Evolutionary conservation across 2,329 filamentous ascomycete genomes (phyloP), one percentile per base, ranked within the genome.

Genomic region (Alternaria postmessia): DNA sequence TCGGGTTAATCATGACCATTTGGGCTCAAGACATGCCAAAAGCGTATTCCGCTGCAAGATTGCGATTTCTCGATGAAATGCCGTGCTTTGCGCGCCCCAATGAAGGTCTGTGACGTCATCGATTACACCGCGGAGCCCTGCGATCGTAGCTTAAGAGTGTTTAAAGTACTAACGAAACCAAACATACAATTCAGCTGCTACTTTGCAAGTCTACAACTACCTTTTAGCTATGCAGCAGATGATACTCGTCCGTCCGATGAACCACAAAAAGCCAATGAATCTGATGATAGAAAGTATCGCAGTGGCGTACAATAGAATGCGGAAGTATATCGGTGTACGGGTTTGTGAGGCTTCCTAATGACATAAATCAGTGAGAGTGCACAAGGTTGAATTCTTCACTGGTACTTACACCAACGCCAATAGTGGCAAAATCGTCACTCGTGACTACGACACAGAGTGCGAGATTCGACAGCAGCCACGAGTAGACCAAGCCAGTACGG

Each of bases 381-480:
- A 57, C 26, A 9, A 26, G 22, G 11, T 39, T 9, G 5, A 7
- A n/a, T 5, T 12, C 20, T 42, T 24, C 39, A 16, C 39, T 24
- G 20, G 41, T 47, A 90, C 92, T 86, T 89, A 96, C 93, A 57
- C 88, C 89, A 79, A 97, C 92, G 70, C 93, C 93, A 77, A 97
- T 94, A 55, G 87, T 85, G 76, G 93, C 85, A 68, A 97, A 89
- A 77, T 88, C 91, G 72, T 96, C 91, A 75, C 92, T 96, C 39
- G 93, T 97, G 72, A 99, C 95, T 69, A 89, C 86, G 59, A 98
- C 89, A 38, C 92, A 90, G 58, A 99, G 83, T 41, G 94, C 80
- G 59, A 89, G 92, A 81, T 99, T 99, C 68, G 92, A 94, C 81
- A 98, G 97, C 70, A 99, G 89, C 95, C 95, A 99, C 16, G 89